Evolutionary conservation across 2,329 filamentous ascomycete genomes (phyloP).

Genomic region (Hypoxylon sp.): DNA sequence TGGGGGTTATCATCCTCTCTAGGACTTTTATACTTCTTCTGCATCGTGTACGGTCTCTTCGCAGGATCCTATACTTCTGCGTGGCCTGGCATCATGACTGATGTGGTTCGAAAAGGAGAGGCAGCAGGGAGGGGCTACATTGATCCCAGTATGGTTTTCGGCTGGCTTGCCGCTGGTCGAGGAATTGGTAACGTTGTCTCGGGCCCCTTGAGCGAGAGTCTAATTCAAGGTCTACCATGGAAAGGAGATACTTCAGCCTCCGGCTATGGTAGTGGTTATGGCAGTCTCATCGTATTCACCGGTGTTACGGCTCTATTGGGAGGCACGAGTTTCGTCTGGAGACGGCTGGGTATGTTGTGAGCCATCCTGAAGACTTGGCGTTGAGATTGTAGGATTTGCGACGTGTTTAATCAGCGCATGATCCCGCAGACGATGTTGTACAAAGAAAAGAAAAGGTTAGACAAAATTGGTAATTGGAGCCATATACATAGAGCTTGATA

Average conservation of each 20-base stretch:
- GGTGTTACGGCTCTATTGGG: conserved; percentile 66
- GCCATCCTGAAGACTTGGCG: neutral
- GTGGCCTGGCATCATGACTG: conserved; percentile 71
- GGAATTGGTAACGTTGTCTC: conserved; percentile 73
- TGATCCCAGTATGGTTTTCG: conserved; percentile 70
- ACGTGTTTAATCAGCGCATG: conserved; percentile 4
- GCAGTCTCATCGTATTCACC: conserved; percentile 69
- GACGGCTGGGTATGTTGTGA: conserved; percentile 50
- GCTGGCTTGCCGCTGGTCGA: conserved; percentile 69
- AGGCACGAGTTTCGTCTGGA: conserved; percentile 62
- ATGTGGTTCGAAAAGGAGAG: conserved; percentile 54
- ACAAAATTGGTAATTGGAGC: conserved; percentile 3
- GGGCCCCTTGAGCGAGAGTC: conserved; percentile 69
- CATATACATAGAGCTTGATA: conserved; percentile 9
- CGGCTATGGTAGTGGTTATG: conserved; percentile 62
- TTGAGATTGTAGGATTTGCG: conserved; percentile 13
- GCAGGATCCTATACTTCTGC: conserved; percentile 74
- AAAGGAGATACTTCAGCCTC: conserved; percentile 55
- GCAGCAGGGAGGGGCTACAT: conserved; percentile 44
- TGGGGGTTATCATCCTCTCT: conserved; percentile 72
- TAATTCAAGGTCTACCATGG: conserved; percentile 65
- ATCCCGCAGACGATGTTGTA: conserved; percentile 14
- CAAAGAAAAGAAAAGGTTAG: conserved; percentile 17
- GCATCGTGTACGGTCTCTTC: conserved; percentile 75
- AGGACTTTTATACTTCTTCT: conserved; percentile 70